Base-by-base conservation (phyloP, 1,284 basidiomycete genomes). In the Stygiomarasmius scandens region DNA sequence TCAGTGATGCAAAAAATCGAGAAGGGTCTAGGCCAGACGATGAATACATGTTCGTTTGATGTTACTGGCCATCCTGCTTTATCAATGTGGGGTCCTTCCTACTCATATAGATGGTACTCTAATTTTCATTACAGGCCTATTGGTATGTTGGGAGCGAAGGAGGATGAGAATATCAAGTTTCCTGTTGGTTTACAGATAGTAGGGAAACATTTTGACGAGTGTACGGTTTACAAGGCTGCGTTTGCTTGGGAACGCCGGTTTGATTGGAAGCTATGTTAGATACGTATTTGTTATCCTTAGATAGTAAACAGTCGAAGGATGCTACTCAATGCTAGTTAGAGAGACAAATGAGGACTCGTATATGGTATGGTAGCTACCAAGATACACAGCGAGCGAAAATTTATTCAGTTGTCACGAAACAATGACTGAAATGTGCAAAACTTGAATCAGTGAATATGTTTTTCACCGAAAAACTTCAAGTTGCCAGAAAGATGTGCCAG, bases 21-120 rank as follows among this genome's bases (percentile, higher is more conserved):
- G 8, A 49, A 29, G n/a, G 32, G 52, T 20, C n/a, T 58, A 5
- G 57, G 57, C 11, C 57, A 54, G 20, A 58, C 52, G 8, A 16
- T 50, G 14, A 58, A 58, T 25, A 58, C 57, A 19, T 54, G 52
- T 44, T 25, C 48, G 2, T 58, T 58, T 29, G 46, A 58, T 50
- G 23, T 54, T 2, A 54, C 57, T 16, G 57, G 52, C 8, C 57
- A 58, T 50, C 57, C 57, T 3, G 44, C 56, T 3, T 25, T 58
- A n/a, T 53, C 51, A 5, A 58, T 58, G 50, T 49, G 25, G 19
- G 55, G 47, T 19, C 20, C 32, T 14, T 34, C 41, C 10, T 19
- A 29, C 10, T 14, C 32, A 12, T 38, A 43, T 27, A 22, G 12
- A 24, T 23, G 10, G 11, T n/a, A 46, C 11, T 38, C 41, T 50